Percentiles rank a stretch among this genome's conserved stretches.
These are phyloP conservation scores for Salix udensis DNA, from an alignment of 345 rosid genomes.

Conservation along the genomic window DNA sequence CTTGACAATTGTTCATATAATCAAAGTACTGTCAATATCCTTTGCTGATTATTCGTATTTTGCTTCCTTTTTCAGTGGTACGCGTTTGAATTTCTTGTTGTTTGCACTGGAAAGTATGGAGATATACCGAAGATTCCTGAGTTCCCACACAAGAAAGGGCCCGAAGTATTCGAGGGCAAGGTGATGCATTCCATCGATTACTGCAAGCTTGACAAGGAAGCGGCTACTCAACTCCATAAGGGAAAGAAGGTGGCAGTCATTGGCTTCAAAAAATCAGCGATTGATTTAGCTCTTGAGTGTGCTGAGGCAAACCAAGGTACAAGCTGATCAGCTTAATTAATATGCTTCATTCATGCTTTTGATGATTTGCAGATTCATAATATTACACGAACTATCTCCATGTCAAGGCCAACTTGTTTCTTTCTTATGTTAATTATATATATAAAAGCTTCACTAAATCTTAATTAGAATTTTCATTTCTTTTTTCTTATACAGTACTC, in stretches of 20 bases:
- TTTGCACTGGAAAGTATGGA: slow-evolving; percentile 80
- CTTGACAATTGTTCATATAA: not conserved
- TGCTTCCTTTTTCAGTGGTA: slow-evolving; percentile 51
- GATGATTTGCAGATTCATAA: not conserved
- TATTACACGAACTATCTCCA: no score
- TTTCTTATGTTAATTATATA: no score
- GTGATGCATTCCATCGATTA: slow-evolving; percentile 75
- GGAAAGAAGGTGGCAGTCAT: slow-evolving; percentile 65
- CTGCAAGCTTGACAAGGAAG: slow-evolving; percentile 73
- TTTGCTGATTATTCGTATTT: not conserved
- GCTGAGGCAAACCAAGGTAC: slow-evolving; percentile 84
- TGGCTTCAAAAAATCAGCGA: slow-evolving; percentile 87
- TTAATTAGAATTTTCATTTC: not conserved
- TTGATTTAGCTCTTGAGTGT: slow-evolving; percentile 87
- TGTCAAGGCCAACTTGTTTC: no score
- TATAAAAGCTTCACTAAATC: not conserved
- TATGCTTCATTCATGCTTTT: not conserved
- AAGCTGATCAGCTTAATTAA: not conserved
- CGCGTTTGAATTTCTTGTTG: slow-evolving; percentile 64
- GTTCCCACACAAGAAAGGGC: slow-evolving; percentile 56
- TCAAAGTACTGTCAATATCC: not conserved
- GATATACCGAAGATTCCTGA: slow-evolving; percentile 59
- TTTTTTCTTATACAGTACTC: no score
- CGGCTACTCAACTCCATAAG: slow-evolving; percentile 45
- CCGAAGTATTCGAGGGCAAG: slow-evolving; percentile 60